Percentiles rank a stretch among this genome's conserved stretches.
phyloP scores from a whole-genome alignment of 345 rosid species.

The Tarenaya hassleriana region DNA sequence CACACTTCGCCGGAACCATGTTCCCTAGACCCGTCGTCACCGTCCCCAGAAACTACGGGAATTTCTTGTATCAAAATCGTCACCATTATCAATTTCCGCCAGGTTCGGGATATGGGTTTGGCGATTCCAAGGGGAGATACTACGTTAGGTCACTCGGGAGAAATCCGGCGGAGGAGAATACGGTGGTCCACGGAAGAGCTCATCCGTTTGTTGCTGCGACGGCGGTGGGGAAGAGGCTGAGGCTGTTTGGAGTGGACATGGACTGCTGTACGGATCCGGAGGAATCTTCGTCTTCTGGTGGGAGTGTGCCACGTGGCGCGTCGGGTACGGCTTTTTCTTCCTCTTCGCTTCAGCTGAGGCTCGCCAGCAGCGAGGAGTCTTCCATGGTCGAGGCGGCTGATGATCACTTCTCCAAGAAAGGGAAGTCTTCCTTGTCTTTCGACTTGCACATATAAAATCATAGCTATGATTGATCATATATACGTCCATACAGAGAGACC shows the following conservation, averaged over 20 bases:
- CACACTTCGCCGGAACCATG: conserved; percentile 37
- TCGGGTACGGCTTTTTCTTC: conserved; percentile 17
- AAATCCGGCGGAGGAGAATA: conserved; percentile 19
- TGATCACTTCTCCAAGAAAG: conserved; percentile 38
- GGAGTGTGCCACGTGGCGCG: conserved; percentile 24
- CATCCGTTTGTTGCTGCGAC: conserved; percentile 15
- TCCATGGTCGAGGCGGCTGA: conserved; percentile 7
- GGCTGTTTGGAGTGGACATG: conserved; percentile 71
- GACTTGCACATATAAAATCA: conserved; percentile 33
- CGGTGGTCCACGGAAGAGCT: conserved; percentile 28
- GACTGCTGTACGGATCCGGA: conserved; percentile 52
- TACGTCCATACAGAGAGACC: conserved; percentile 16
- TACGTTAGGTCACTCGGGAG: conserved; percentile 28
- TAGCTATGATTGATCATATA: background rate
- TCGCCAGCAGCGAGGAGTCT: background rate
- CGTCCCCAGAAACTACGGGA: background rate
- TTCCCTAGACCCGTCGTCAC: conserved; percentile 39
- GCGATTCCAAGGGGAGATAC: background rate
- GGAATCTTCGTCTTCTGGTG: conserved; percentile 27
- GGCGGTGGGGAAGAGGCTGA: conserved; percentile 38
- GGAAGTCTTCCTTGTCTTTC: conserved; percentile 61
- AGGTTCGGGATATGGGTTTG: conserved; percentile 22
- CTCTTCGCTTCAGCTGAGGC: conserved; percentile 28
- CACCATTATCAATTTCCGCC: conserved; percentile 30
- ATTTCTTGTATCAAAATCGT: conserved; percentile 24